These are phyloP conservation scores for Phytopythium cucurbitacearum DNA, from an alignment of 352 stramenopile species.

Conservation along the genomic window DNA sequence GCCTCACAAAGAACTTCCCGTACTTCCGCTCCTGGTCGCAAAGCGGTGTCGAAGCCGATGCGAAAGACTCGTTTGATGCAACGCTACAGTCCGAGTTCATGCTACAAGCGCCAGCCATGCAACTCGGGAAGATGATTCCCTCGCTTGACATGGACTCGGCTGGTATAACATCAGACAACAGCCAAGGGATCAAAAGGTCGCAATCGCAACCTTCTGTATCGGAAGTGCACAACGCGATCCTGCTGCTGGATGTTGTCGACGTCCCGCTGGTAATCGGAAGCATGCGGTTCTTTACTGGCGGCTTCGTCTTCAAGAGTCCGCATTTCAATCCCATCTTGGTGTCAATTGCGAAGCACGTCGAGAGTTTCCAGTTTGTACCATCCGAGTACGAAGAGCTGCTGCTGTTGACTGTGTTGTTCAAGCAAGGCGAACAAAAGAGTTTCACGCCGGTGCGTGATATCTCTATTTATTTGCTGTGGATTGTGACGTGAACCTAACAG, in stretches of 20 bases:
- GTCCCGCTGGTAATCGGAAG: slow-evolving; percentile 37
- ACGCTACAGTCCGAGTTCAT: slow-evolving; percentile 67
- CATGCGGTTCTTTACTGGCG: slow-evolving; percentile 48
- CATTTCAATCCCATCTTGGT: slow-evolving; percentile 59
- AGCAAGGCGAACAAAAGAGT: slow-evolving; percentile 14
- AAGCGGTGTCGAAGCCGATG: slow-evolving; percentile 34
- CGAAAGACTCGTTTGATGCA: slow-evolving; percentile 28
- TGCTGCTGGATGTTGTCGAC: slow-evolving; percentile 48
- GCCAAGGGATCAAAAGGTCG: not conserved
- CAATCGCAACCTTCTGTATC: slow-evolving; percentile 4
- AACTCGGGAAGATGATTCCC: slow-evolving; percentile 31
- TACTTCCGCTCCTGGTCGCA: slow-evolving; percentile 68
- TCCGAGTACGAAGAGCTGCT: slow-evolving; percentile 64
- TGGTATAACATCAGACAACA: not conserved
- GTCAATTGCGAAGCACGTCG: slow-evolving; percentile 54
- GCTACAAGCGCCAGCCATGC: slow-evolving; percentile 40
- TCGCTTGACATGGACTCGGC: slow-evolving; percentile 28
- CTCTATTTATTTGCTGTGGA: not conserved
- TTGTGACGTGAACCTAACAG: not conserved
- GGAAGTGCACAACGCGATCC: slow-evolving; percentile 24
- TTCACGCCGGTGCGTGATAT: slow-evolving; percentile 17
- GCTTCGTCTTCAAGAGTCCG: slow-evolving; percentile 54
- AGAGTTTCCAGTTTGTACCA: slow-evolving; percentile 39
- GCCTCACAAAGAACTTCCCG: slow-evolving; percentile 52
- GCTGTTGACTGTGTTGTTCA: slow-evolving; percentile 52